phyloP scores from a whole-genome alignment of 805 yeast genomes.

The Torulaspora maleeae region DNA sequence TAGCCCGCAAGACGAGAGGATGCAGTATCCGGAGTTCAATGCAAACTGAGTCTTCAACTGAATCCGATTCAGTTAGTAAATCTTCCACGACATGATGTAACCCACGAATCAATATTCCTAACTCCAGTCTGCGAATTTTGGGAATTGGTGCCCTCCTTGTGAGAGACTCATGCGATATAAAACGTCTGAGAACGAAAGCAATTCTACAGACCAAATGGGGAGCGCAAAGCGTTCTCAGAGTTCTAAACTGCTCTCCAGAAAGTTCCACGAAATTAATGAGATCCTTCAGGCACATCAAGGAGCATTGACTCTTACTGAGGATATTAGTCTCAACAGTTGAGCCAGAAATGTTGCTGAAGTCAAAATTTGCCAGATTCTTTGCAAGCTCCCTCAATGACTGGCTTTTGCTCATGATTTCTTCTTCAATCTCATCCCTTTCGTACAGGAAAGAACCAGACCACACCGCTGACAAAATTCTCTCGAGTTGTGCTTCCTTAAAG shows the following conservation, averaged over 20 bases:
- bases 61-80: constrained; percentile 1
- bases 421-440: constrained; percentile 53
- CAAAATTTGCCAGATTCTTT: constrained; percentile 37
- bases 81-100: constrained; percentile 31
- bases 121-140: constrained; percentile 58
- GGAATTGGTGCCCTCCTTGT: constrained; percentile 63
- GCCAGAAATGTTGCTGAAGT: constrained; percentile 53
- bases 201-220: constrained; percentile 54
- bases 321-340: constrained; percentile 49
- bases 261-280: constrained; percentile 41
- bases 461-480: constrained; percentile 44
- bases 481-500: constrained; percentile 35
- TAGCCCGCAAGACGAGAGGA: constrained; percentile 32
- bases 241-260: constrained; percentile 14
- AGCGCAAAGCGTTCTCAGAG: constrained; percentile 32
- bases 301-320: constrained; percentile 44
- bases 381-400: constrained; percentile 38
- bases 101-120: constrained; percentile 46
- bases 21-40: constrained; percentile 22
- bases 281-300: constrained; percentile 54
- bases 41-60: constrained; percentile 5
- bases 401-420: constrained; percentile 28
- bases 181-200: constrained; percentile 58
- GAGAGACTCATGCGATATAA: constrained; percentile 57
- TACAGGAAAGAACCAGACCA: constrained; percentile 59